Conservation (phyloP, 2,329 filamentous ascomycete species). For the Botrytis squamosa region DNA sequence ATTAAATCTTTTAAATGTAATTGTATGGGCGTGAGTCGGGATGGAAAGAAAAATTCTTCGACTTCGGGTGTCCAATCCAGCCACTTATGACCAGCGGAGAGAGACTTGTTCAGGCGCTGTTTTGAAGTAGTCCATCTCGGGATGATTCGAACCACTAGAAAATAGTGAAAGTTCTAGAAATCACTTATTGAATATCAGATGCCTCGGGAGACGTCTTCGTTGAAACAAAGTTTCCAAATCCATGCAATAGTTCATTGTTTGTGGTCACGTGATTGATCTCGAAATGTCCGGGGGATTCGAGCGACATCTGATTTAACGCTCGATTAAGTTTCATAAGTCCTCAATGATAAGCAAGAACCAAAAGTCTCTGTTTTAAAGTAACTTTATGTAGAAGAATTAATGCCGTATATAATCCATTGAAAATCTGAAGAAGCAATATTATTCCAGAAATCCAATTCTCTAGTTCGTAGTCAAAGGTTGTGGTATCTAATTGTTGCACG, state of each 20-base stretch:
- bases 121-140: rapidly evolving
- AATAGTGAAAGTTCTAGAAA: not conserved
- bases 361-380: rapidly evolving
- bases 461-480: not conserved
- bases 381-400: not conserved
- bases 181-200: not conserved
- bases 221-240: not conserved
- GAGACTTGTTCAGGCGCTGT: not conserved
- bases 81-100: not conserved
- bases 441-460: not conserved
- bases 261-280: not conserved
- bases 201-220: too few species aligned
- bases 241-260: not conserved
- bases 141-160: too few species aligned
- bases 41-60: not conserved
- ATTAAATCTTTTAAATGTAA: not conserved
- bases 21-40: not conserved
- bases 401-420: not conserved
- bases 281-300: not conserved
- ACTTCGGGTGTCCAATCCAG: not conserved
- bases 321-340: not conserved
- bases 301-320: not conserved
- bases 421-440: not conserved
- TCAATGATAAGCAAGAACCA: too few species aligned
- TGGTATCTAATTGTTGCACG: not conserved